Evolutionary conservation across 2,329 filamentous ascomycete genomes (phyloP), one percentile per base, ranked within the genome.

Genomic region (Aspergillus sp.): DNA sequence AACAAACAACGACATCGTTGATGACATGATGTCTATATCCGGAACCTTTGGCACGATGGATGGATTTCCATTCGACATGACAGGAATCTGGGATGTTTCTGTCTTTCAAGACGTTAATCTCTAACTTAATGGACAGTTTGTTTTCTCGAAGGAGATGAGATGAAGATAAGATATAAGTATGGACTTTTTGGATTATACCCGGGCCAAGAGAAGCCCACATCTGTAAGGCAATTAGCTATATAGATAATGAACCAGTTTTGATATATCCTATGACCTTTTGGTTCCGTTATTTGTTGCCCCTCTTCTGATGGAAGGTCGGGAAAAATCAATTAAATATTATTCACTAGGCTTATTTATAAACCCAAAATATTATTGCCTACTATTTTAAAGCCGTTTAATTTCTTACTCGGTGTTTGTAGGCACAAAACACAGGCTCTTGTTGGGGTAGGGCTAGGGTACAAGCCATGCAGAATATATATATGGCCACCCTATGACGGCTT

Each of bases 1-100:
- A 49, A 70, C 67, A 9, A 68, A 71, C 44, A 70, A 70, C 41
- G 68, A 71, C 43, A 70, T 71, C 37, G 67, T 70, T 11, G 67
- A 70, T 32, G 68, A 71, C 44, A 70, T 71, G 68, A 71, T 71
- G 68, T 69, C 67, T 1, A 70, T 71, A 33, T 70, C 68, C 1
- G 66, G 66, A 44, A 69, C 67, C 0, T 71, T 71, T 42, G 68
- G 67, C 7, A 70, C 68, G 5, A 70, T 71, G 67, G 68, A 71
- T 45, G 68, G 68, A 2, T 70, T 71, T 47, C 68, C 68, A 13
- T 70, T 71, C 47, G 68, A 71, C 47, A 71, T 71, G 68, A 70
- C 68, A 5, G 68, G 68, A 27, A 70, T 71, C 32, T 71, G 68
- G 68, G 68, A 70, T 52, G 62, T 70, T 9, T 67, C 67, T 31